Percentiles rank a stretch among this genome's conserved stretches.
Conservation (phyloP, 2,329 filamentous ascomycete species). For the Aspergillus sp. region DNA sequence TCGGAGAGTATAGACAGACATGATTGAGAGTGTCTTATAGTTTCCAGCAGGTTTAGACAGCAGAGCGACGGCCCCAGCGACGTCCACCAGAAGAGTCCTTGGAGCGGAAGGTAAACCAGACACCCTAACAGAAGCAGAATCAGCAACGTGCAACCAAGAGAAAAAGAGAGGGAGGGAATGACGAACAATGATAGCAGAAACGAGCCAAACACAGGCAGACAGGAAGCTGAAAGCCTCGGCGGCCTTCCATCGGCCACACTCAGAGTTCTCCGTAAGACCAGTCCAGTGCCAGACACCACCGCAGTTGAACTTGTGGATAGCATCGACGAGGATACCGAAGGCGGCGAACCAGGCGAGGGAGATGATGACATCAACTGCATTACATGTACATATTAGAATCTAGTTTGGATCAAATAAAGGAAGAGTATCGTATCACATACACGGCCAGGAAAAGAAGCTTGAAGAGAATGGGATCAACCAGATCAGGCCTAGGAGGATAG, state of each 20-base stretch:
- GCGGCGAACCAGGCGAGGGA: conserved; percentile 66
- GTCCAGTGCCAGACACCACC: conserved; percentile 58
- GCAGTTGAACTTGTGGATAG: conserved; percentile 48
- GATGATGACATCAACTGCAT: conserved; percentile 59
- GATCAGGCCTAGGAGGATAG: conserved; percentile 64
- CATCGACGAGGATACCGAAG: conserved; percentile 63
- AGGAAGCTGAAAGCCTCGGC: conserved; percentile 68
- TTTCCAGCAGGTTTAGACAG: background rate
- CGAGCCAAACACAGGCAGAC: conserved; percentile 66
- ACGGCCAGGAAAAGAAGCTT: conserved; percentile 64
- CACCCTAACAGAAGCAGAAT: conserved; percentile 16
- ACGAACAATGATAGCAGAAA: conserved; percentile 53
- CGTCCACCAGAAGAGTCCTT: conserved; percentile 5
- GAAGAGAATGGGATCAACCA: conserved; percentile 68
- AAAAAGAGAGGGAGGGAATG: background rate
- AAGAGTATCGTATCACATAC: conserved; percentile 19
- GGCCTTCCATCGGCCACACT: conserved; percentile 67
- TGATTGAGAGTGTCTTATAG: too few species aligned
- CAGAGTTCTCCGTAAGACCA: conserved; percentile 45
- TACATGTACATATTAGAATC: background rate
- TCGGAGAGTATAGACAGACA: background rate
- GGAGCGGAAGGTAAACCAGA: conserved; percentile 33
- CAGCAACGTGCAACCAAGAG: background rate
- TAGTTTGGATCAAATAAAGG: too few species aligned
- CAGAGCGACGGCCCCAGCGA: background rate